Conservation (phyloP, 202 grass and related monocot genomes). For the Carex sylvatica region DNA sequence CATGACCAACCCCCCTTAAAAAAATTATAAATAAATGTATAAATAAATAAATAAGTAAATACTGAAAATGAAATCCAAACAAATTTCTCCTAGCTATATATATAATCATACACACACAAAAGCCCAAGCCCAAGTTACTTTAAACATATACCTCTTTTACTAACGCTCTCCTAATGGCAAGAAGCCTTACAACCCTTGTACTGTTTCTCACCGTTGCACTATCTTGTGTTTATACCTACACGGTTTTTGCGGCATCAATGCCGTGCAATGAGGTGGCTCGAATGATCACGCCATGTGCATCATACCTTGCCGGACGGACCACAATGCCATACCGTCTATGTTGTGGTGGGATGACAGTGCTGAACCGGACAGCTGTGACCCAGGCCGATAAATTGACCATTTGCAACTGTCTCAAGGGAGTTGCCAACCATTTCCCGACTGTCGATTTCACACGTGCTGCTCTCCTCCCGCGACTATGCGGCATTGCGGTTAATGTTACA, state of each 20-base stretch:
- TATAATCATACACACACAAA: not conserved
- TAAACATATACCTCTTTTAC: not conserved
- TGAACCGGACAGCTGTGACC: constrained; percentile 43
- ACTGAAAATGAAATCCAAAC: not conserved
- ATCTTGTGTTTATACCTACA: not conserved
- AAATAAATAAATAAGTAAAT: not conserved
- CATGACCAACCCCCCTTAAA: not conserved
- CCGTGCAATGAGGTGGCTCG: constrained; percentile 61
- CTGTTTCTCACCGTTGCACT: constrained; percentile 19
- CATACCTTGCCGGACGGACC: constrained; percentile 47
- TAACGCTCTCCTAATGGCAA: not conserved
- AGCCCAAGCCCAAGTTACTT: not conserved
- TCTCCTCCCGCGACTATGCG: constrained; percentile 46
- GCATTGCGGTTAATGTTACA: constrained; percentile 52
- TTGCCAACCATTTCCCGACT: constrained; percentile 36
- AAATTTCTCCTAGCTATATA: not conserved
- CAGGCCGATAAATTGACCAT: constrained; percentile 42
- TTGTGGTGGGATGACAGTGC: constrained; percentile 54
- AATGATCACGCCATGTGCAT: constrained; percentile 59
- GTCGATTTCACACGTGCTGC: constrained; percentile 47
- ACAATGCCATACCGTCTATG: constrained; percentile 55
- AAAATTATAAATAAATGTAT: not conserved
- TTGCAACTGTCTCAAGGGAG: constrained; percentile 64
- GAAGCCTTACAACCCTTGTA: constrained; percentile 3
- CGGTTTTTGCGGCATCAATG: constrained; percentile 20